phyloP scores from a whole-genome alignment of 441 rosid species.

The Isatis lusitanica region DNA sequence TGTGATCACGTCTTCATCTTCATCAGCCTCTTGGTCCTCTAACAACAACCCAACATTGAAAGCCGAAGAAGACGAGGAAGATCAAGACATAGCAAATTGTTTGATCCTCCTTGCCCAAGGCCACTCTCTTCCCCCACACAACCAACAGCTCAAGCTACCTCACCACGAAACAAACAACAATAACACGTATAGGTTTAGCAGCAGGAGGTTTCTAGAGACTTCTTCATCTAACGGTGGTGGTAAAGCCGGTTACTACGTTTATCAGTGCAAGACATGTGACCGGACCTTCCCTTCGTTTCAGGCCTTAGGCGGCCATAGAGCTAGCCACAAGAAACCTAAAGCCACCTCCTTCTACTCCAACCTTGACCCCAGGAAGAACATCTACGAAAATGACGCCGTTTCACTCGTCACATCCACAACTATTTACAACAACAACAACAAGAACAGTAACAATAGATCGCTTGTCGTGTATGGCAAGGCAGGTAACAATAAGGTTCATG shows the following conservation, averaged over 20 bases:
- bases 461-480: conserved; percentile 20
- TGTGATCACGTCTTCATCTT: conserved; percentile 23
- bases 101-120: conserved; percentile 83
- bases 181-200: conserved; percentile 44
- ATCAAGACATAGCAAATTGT: conserved; percentile 86
- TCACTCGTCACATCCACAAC: conserved; percentile 36
- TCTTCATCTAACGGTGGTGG: conserved; percentile 39
- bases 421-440: conserved; percentile 37
- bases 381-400: conserved; percentile 46
- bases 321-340: conserved; percentile 83
- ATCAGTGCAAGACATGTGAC: conserved; percentile 64
- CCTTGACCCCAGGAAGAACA: conserved; percentile 29
- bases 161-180: conserved; percentile 10
- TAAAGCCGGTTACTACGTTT: conserved; percentile 42
- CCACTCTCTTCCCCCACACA: conserved; percentile 20
- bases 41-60: conserved; percentile 31
- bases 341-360: conserved; percentile 29
- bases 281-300: conserved; percentile 60
- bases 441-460: conserved; percentile 28
- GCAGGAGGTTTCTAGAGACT: conserved; percentile 66
- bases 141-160: conserved; percentile 21
- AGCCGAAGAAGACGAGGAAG: conserved; percentile 42
- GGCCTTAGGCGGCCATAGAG: conserved; percentile 63
- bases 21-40: conserved; percentile 34
- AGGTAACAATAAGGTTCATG: conserved; percentile 59